phyloP scores from a whole-genome alignment of 2,329 filamentous ascomycete genomes.

The Alternaria sp. region DNA sequence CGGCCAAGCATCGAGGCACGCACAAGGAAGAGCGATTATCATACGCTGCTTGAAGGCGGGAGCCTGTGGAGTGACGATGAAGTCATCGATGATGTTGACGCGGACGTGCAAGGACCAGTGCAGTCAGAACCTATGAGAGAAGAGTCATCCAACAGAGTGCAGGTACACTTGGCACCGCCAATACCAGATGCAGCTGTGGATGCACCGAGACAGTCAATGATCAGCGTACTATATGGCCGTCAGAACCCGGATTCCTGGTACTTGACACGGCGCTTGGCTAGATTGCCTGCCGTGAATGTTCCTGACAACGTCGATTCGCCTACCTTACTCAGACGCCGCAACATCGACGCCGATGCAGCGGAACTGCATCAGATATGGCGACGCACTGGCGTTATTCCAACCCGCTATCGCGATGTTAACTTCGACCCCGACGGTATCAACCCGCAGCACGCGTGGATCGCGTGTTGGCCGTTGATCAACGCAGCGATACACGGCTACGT shows the following conservation, averaged over 20 bases:
- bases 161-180: background rate
- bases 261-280: background rate
- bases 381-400: background rate
- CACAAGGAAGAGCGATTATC: background rate
- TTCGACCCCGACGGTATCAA: background rate
- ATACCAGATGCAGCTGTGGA: background rate
- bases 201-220: background rate
- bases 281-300: background rate
- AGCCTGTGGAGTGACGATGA: background rate
- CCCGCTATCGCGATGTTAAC: background rate
- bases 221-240: background rate
- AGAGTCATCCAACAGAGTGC: background rate
- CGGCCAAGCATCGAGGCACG: background rate
- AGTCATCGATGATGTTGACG: background rate
- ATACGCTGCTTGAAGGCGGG: background rate
- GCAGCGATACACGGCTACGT: slow-evolving; percentile 18
- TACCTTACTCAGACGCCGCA: background rate
- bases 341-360: background rate
- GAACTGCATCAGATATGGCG: slow-evolving; percentile 7
- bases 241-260: background rate
- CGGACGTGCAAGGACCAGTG: background rate
- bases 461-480: slow-evolving; percentile 21
- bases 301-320: too few species aligned
- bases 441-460: slow-evolving; percentile 11
- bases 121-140: background rate